These are phyloP conservation scores for Corylus heterophylla DNA, from an alignment of 306 rosid genomes.

Conservation along the genomic window DNA sequence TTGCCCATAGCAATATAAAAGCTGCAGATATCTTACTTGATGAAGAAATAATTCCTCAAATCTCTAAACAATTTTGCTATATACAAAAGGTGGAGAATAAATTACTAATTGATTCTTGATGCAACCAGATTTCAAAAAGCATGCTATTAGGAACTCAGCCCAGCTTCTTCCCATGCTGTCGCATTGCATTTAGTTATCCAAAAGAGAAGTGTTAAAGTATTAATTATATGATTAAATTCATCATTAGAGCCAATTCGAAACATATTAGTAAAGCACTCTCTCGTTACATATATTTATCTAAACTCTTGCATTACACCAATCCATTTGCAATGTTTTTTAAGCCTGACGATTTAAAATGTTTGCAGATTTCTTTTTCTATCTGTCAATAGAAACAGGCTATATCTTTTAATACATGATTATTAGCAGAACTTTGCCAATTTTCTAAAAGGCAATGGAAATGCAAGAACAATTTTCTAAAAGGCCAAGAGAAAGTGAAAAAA, in stretches of 20 bases:
- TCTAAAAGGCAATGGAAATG: conserved; percentile 2
- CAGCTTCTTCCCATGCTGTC: background rate
- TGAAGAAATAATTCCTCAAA: background rate
- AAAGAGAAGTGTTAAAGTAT: no score
- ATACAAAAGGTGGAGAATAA: no score
- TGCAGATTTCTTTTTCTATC: background rate
- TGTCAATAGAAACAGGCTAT: background rate
- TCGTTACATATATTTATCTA: background rate
- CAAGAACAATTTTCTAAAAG: conserved; percentile 4
- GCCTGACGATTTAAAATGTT: background rate
- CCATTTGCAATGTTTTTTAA: background rate
- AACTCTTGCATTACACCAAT: background rate
- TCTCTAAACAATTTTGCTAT: background rate
- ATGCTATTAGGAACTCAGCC: background rate
- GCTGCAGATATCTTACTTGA: background rate
- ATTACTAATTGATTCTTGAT: background rate
- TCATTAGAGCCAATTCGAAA: no score
- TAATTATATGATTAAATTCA: no score
- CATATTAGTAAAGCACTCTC: no score
- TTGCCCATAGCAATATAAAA: background rate
- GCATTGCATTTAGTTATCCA: background rate
- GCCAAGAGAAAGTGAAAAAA: conserved; percentile 19
- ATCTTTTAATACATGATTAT: background rate
- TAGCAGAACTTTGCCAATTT: background rate
- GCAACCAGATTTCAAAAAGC: background rate